Base-by-base conservation (phyloP, 2,329 filamentous ascomycete species). In the Microascus cirrosus region DNA sequence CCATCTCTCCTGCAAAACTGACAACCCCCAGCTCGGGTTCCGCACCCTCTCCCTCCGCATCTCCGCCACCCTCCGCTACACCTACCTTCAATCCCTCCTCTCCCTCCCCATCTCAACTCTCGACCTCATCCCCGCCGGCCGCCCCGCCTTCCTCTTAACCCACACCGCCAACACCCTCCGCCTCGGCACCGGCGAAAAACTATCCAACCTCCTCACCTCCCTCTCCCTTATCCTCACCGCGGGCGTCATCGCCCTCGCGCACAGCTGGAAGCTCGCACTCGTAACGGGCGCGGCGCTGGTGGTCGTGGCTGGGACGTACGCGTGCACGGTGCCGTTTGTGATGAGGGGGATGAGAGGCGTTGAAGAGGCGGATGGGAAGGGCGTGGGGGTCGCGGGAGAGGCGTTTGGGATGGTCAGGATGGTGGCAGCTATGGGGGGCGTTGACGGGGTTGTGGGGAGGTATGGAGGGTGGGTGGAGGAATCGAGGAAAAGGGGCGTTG, bases 151-250 rank as follows among this genome's bases (percentile, higher is more conserved):
- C 48, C 74, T 77, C 1, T 79, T 82, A 62, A 81, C 78, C 0
- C 73, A 74, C 0, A 75, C 76, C 0, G 73, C 77, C 35, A 81
- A 81, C 61, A 74, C 74, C 0, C 72, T 82, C 12, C 79, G 82
- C 59, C 69, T 77, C 28, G 78, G 77, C 20, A 75, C 81, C n/a
- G 80, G 78, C 0, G 78, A 81, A 61, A 76, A 77, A 57, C 66
- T 82, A 5, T 70, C 71, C 1, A 67, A 67, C 2, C 66, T 78
- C 1, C 67, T 78, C 34, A 71, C 76, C 55, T 71, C 69, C 1
- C 55, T 73, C 2, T 66, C 74, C 2, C 64, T 75, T 1, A 63
- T 77, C 5, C 61, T 75, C 6, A 66, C 77, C 0, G 76, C 77
- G 58, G 70, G 79, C n/a, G 69, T 73, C 12, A 74, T 82, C 53